These are phyloP conservation scores for Zalaria obscura DNA, from an alignment of 2,329 filamentous ascomycete genomes.

Conservation along the genomic window DNA sequence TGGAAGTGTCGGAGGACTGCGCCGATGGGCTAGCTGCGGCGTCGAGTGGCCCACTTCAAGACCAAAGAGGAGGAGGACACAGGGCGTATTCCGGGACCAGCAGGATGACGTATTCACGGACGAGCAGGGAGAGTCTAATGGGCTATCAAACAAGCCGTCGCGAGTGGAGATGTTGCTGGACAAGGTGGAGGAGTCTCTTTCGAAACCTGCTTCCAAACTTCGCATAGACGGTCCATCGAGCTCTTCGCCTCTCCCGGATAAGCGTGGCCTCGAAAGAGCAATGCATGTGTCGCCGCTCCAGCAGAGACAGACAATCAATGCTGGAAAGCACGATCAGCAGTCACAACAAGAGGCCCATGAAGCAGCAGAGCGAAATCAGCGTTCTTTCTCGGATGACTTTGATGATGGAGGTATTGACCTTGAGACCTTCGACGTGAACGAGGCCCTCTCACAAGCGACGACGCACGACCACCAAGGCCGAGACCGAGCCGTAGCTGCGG, in stretches of 20 bases:
- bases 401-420: constrained; percentile 11
- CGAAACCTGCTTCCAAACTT: constrained; percentile 9
- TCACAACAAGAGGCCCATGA: too few species aligned
- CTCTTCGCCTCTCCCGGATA: constrained; percentile 31
- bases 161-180: constrained; percentile 22
- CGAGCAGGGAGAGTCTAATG: constrained; percentile 13
- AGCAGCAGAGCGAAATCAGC: not conserved
- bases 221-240: constrained; percentile 25
- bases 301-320: not conserved
- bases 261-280: constrained; percentile 6
- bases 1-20: constrained; percentile 30
- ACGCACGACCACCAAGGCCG: too few species aligned
- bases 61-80: constrained; percentile 26
- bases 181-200: constrained; percentile 30
- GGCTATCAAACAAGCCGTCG: constrained; percentile 9
- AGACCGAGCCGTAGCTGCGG: too few species aligned
- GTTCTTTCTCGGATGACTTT: constrained; percentile 6
- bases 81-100: constrained; percentile 17
- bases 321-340: too few species aligned
- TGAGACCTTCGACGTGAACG: not conserved
- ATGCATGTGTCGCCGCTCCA: not conserved
- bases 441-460: too few species aligned
- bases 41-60: constrained; percentile 30
- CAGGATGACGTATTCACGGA: constrained; percentile 21
- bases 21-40: constrained; percentile 36